Percentiles rank a stretch among this genome's conserved stretches.
Evolutionary conservation across 805 yeast genomes (phyloP).

Genomic region (Sporopachydermia lactativora): DNA sequence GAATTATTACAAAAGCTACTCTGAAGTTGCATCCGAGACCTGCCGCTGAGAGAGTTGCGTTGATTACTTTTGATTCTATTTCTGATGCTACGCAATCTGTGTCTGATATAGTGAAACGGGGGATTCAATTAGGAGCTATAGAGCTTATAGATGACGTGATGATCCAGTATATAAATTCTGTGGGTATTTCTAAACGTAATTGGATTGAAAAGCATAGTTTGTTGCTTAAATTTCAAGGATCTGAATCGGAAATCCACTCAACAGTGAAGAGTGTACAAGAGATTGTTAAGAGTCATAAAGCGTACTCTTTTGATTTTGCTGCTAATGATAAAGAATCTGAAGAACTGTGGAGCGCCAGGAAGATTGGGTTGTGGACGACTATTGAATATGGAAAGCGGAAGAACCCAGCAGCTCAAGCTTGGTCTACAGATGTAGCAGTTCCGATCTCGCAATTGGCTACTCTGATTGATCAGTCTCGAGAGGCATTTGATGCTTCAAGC

Average conservation of each 20-base stretch:
- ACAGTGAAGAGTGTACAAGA: slow-evolving; percentile 29
- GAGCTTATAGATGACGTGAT: slow-evolving; percentile 61
- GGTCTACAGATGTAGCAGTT: slow-evolving; percentile 78
- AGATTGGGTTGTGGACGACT: slow-evolving; percentile 51
- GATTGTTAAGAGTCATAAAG: slow-evolving; percentile 41
- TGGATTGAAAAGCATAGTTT: slow-evolving; percentile 51
- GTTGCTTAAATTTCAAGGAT: slow-evolving; percentile 50
- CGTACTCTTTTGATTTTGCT: slow-evolving; percentile 49
- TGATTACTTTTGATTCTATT: slow-evolving; percentile 53
- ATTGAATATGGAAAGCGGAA: slow-evolving; percentile 48
- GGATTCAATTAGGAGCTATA: slow-evolving; percentile 58
- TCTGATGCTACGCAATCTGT: slow-evolving; percentile 62
- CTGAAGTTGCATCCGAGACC: slow-evolving; percentile 56
- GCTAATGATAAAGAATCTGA: slow-evolving; percentile 40
- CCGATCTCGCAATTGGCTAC: slow-evolving; percentile 56
- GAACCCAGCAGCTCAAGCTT: slow-evolving; percentile 30
- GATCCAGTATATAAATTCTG: slow-evolving; percentile 49
- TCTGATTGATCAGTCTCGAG: slow-evolving; percentile 47
- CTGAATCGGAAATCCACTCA: slow-evolving; percentile 27
- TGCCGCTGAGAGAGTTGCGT: slow-evolving; percentile 47
- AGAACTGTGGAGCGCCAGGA: slow-evolving; percentile 66
- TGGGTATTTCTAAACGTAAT: slow-evolving; percentile 34
- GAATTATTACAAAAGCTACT: slow-evolving; percentile 67
- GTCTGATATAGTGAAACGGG: slow-evolving; percentile 42
- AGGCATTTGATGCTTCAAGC: slow-evolving; percentile 39